These are phyloP conservation scores for Pneumocystis wakefieldiae DNA, from an alignment of 1,139 yeast genomes.

Conservation along the genomic window DNA sequence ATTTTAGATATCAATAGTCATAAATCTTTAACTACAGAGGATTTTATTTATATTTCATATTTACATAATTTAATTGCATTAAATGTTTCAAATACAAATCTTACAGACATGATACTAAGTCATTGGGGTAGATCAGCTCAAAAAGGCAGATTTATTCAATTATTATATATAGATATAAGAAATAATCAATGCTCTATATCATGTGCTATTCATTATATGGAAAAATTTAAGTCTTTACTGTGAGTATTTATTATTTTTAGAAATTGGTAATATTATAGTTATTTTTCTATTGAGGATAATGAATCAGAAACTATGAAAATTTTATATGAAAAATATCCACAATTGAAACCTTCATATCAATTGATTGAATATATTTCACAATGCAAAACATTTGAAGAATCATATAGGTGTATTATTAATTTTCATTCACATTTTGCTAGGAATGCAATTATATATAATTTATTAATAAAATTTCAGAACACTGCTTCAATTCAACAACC, in stretches of 20 bases:
- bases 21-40: background rate
- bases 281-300: background rate
- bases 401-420: background rate
- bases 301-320: background rate
- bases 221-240: background rate
- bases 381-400: background rate
- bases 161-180: background rate
- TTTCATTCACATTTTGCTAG: background rate
- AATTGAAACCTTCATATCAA: background rate
- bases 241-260: background rate
- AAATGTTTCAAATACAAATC: background rate
- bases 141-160: background rate
- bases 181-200: background rate
- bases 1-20: background rate
- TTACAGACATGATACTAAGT: background rate
- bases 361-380: background rate
- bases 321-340: background rate
- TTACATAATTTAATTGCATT: background rate
- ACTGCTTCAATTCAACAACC: background rate
- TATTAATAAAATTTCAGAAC: background rate
- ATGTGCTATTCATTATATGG: background rate
- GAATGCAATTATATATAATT: background rate
- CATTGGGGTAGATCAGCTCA: conserved; percentile 1
- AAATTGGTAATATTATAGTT: background rate
- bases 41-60: background rate